phyloP scores from a whole-genome alignment of 352 stramenopile species.

The Phytophthora agathidicida region DNA sequence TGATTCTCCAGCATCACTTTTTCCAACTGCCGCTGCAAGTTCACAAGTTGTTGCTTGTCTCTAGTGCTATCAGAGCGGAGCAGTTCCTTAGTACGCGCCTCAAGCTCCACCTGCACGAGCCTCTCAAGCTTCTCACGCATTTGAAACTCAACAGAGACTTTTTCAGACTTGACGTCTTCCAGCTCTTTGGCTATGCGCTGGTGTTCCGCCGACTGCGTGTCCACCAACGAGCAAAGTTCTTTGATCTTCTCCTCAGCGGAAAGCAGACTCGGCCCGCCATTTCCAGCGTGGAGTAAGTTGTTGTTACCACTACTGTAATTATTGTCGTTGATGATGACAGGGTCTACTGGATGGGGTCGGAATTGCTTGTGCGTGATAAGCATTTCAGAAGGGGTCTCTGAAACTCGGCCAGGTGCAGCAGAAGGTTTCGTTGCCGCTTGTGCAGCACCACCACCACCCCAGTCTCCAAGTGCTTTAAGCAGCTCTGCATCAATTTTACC shows the following conservation, averaged over 20 bases:
- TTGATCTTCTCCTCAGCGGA: conserved; percentile 88
- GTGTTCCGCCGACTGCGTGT: conserved; percentile 61
- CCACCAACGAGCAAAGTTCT: conserved; percentile 74
- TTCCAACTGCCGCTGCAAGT: conserved; percentile 53
- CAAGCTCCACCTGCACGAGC: conserved; percentile 83
- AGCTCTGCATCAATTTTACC: conserved; percentile 67
- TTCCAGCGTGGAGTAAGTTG: conserved; percentile 16
- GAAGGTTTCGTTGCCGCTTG: conserved; percentile 6
- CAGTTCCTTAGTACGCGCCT: conserved; percentile 60
- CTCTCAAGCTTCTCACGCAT: conserved; percentile 86
- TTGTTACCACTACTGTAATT: conserved; percentile 33
- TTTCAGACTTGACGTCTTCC: conserved; percentile 89
- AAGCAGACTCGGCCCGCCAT: conserved; percentile 36
- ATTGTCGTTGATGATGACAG: conserved; percentile 50
- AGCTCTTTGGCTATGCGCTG: conserved; percentile 74
- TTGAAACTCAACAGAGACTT: conserved; percentile 88
- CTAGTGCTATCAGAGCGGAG: conserved; percentile 35
- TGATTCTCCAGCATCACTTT: conserved; percentile 57
- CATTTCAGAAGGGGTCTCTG: conserved; percentile 36
- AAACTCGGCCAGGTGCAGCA: background rate
- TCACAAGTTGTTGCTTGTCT: conserved; percentile 42
- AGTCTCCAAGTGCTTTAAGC: conserved; percentile 70
- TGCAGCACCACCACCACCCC: conserved; percentile 33
- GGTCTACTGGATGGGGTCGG: conserved; percentile 47
- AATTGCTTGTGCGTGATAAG: conserved; percentile 79